phyloP scores from a whole-genome alignment of 2,329 filamentous ascomycete genomes.

The Diplodia sapinea region DNA sequence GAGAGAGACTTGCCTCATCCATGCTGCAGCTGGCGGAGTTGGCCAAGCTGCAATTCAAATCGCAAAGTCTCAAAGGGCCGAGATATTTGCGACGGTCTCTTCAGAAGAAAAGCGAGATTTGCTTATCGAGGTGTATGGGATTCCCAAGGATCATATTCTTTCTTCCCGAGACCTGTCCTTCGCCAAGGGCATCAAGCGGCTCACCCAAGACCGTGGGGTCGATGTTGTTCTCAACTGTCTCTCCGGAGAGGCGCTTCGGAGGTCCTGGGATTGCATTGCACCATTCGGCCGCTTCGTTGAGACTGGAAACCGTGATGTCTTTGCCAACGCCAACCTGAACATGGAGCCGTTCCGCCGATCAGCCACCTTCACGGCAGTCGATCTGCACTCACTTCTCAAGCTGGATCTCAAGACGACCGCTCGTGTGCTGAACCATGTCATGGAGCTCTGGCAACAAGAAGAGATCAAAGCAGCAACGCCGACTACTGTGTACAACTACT shows the following conservation, averaged over 20 bases:
- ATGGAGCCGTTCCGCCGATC: constrained; percentile 38
- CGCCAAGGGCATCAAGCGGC: constrained; percentile 36
- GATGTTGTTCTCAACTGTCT: constrained; percentile 43
- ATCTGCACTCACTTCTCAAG: constrained; percentile 1
- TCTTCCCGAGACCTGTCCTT: constrained; percentile 32
- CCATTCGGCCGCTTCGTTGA: constrained; percentile 43
- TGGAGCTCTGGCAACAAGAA: constrained; percentile 32
- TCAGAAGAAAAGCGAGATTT: constrained; percentile 21
- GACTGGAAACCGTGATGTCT: constrained; percentile 38
- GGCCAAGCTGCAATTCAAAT: constrained; percentile 31
- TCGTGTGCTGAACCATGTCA: constrained; percentile 25
- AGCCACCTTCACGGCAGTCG: constrained; percentile 5
- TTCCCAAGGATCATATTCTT: constrained; percentile 12
- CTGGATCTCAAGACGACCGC: constrained; percentile 7
- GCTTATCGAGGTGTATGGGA: constrained; percentile 9
- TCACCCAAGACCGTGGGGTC: constrained; percentile 35
- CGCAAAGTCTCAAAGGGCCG: constrained; percentile 36
- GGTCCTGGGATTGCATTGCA: constrained; percentile 38
- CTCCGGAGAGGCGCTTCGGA: constrained; percentile 35
- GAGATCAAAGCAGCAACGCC: constrained; percentile 40
- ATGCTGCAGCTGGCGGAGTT: constrained; percentile 16
- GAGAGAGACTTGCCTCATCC: constrained; percentile 18
- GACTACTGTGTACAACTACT: constrained; percentile 33
- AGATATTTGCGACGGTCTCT: constrained; percentile 35
- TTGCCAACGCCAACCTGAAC: constrained; percentile 23